Evolutionary conservation across 192 early-diverging fungal species (phyloP), one percentile per base, ranked within the genome.

Genomic region (Geosiphon pyriformis): DNA sequence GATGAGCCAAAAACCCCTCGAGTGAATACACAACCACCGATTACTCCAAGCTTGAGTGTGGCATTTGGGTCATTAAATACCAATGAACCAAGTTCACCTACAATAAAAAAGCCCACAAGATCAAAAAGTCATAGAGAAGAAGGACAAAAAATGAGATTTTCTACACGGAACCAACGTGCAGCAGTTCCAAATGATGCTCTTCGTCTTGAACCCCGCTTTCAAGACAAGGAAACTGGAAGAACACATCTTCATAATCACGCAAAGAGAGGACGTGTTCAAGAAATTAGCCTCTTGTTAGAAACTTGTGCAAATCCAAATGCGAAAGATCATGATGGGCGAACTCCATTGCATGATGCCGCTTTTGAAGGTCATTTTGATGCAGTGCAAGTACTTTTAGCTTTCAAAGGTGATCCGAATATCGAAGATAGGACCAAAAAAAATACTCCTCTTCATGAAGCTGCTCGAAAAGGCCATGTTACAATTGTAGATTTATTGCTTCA

Each of bases 241-340:
- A 88, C 86, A 15, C 85, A 87, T 6, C 52, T 90, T 18, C 88
- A 90, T 62, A 76, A 88, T 68, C 82, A 85, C 8, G 78, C 86
- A 22, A 75, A 87, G 2, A 74, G 80, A 20, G 86, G 86, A 1
- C 75, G 73, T 17, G 61, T 61, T 2, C 68, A 79, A 22, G 78
- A 81, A 0, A 63, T 84, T 31, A 62, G 69, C 2, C 54, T 81
- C 0, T 67, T 84, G n/a, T 78, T 74, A 34, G 83, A 70, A 49
- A 76, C 79, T 62, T 82, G 83, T 20, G 84, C 86, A 6, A 79
- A 88, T 59, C 74, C 78, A 50, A 77, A 82, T 61, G 84, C 84
- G 7, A 79, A 82, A 31, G 88, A 85, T 3, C 78, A 78, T 48
- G 84, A 83, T 37, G 79, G 78, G n/a, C 74, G 84, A 3, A 76